Percentiles rank a stretch among this genome's conserved stretches.
Conservation (phyloP, 2,329 filamentous ascomycete genomes). For the Aspergillus sp. region DNA sequence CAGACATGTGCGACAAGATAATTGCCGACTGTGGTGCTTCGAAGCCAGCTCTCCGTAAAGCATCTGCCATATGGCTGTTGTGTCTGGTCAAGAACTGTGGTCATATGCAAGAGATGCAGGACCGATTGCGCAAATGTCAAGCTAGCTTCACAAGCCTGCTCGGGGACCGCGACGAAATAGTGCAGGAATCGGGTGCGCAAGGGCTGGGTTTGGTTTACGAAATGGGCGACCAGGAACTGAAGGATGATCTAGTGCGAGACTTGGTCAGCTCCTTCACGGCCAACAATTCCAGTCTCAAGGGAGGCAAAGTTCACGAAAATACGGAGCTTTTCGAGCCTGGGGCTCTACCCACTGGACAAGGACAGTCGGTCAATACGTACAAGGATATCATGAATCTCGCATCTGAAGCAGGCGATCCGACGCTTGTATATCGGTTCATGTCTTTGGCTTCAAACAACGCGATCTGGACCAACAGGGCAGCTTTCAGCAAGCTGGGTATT, state of each 20-base stretch:
- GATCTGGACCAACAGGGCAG: constrained; percentile 94
- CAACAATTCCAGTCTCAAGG: constrained; percentile 51
- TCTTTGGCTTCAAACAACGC: constrained; percentile 90
- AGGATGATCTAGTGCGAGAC: constrained; percentile 76
- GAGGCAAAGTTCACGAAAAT: constrained; percentile 75
- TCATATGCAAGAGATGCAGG: constrained; percentile 66
- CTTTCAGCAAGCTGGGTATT: constrained; percentile 88
- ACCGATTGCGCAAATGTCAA: constrained; percentile 70
- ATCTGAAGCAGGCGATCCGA: constrained; percentile 93
- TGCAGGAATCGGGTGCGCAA: constrained; percentile 89
- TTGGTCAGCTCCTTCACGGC: constrained; percentile 85
- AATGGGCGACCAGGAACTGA: constrained; percentile 73
- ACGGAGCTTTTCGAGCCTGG: constrained; percentile 92
- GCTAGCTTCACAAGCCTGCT: constrained; percentile 81
- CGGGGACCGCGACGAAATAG: constrained; percentile 81
- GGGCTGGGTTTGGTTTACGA: constrained; percentile 92
- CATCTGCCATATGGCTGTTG: constrained; percentile 91
- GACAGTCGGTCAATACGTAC: constrained; percentile 85
- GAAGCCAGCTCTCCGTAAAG: constrained; percentile 83
- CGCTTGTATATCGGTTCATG: constrained; percentile 98
- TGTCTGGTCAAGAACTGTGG: constrained; percentile 87
- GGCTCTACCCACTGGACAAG: constrained; percentile 80
- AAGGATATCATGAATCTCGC: constrained; percentile 94
- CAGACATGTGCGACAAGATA: constrained; percentile 61
- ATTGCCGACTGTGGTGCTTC: constrained; percentile 71